Percentiles rank a stretch among this genome's conserved stretches.
These are phyloP conservation scores for Oenanthe sinensis DNA, from an alignment of 129 eudicot species.

Conservation along the genomic window DNA sequence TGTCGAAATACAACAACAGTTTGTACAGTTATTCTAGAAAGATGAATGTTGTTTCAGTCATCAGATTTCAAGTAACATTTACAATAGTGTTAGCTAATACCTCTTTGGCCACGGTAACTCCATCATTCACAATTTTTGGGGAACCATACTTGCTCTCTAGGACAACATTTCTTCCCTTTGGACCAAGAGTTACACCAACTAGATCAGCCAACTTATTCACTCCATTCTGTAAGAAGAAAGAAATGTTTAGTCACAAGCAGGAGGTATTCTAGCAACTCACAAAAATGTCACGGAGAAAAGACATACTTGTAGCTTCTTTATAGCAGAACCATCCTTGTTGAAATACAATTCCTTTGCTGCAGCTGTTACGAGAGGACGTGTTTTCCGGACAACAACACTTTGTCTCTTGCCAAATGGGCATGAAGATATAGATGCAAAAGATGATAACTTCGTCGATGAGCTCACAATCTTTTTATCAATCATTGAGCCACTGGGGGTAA, in stretches of 20 bases:
- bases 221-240: constrained; percentile 48
- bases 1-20: not conserved
- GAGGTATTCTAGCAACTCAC: too few species aligned
- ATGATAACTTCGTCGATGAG: constrained; percentile 42
- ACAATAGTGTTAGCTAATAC: constrained; percentile 17
- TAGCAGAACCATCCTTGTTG: constrained; percentile 67
- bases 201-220: constrained; percentile 94
- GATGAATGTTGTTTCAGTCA: not conserved
- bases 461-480: constrained; percentile 22
- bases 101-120: constrained; percentile 93
- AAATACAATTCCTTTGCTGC: constrained; percentile 62
- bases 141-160: constrained; percentile 89
- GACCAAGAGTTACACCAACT: constrained; percentile 96
- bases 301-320: constrained; percentile 63
- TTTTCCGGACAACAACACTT: constrained; percentile 30
- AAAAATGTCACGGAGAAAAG: not conserved
- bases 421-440: constrained; percentile 43
- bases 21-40: not conserved
- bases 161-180: constrained; percentile 91
- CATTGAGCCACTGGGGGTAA: constrained; percentile 36
- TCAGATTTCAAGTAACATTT: not conserved
- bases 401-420: constrained; percentile 32
- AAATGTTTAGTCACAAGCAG: not conserved
- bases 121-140: constrained; percentile 90
- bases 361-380: constrained; percentile 39